Conservation (phyloP, 345 rosid genomes). For the Tarenaya hassleriana region DNA sequence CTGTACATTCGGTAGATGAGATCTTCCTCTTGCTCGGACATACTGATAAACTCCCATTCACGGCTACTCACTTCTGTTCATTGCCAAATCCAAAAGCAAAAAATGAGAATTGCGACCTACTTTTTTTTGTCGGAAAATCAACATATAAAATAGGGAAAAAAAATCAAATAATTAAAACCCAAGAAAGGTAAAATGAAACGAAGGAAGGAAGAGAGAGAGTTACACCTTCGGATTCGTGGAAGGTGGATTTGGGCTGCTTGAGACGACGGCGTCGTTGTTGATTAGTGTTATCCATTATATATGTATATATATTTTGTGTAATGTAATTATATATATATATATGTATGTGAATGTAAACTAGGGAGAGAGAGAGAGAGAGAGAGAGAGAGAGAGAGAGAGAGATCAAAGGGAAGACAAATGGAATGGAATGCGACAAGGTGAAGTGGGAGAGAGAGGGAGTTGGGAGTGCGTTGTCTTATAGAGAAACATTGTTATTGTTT, state of each 20-base stretch:
- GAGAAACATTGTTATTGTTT: neutral
- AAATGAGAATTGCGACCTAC: no score
- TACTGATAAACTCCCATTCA: constrained; percentile 38
- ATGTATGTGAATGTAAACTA: constrained; percentile 17
- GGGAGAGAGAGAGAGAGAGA: no score
- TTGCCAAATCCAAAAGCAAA: no score
- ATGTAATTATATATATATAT: constrained; percentile 6
- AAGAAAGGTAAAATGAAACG: no score
- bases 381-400: no score
- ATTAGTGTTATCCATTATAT: constrained; percentile 23
- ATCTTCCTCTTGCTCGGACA: constrained; percentile 47
- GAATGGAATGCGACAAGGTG: no score
- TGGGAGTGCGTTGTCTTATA: neutral
- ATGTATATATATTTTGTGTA: neutral
- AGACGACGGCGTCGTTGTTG: constrained; percentile 29
- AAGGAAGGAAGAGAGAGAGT: no score
- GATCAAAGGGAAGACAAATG: neutral
- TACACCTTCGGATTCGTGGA: constrained; percentile 32
- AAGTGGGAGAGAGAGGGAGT: constrained; percentile 11
- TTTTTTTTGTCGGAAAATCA: neutral
- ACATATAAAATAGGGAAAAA: neutral
- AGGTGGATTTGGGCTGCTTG: constrained; percentile 13
- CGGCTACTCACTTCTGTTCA: constrained; percentile 23
- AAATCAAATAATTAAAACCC: no score
- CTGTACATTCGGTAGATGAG: constrained; percentile 46